Percentiles rank a stretch among this genome's conserved stretches.
Evolutionary conservation across 2,329 filamentous ascomycete species (phyloP).

Genomic region (Thelonectria discophora): DNA sequence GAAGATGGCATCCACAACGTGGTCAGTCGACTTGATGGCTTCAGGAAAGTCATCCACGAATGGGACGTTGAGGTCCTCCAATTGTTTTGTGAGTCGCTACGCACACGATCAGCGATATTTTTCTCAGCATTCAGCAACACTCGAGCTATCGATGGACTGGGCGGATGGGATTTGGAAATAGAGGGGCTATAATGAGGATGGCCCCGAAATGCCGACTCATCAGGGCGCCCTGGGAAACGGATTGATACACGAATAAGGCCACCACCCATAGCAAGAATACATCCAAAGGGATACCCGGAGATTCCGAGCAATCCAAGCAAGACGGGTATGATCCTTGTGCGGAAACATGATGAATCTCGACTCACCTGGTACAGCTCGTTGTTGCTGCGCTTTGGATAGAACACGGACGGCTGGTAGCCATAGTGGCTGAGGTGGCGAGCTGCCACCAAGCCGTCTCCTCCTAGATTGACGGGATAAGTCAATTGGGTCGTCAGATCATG

Average conservation of each 20-base stretch:
- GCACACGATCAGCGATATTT: slow-evolving; percentile 44
- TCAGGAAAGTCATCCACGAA: slow-evolving; percentile 82
- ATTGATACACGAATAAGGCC: slow-evolving; percentile 31
- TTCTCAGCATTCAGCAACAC: slow-evolving; percentile 6
- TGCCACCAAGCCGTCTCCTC: slow-evolving; percentile 93
- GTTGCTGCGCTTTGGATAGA: slow-evolving; percentile 92
- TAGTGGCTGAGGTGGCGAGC: slow-evolving; percentile 92
- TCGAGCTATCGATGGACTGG: slow-evolving; percentile 16
- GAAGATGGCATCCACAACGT: slow-evolving; percentile 93
- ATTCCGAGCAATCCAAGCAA: slow-evolving; percentile 1
- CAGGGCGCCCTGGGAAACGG: slow-evolving; percentile 27
- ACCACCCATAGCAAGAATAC: slow-evolving; percentile 32
- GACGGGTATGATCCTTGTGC: background rate
- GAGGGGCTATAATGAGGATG: slow-evolving; percentile 13
- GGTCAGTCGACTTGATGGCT: slow-evolving; percentile 74
- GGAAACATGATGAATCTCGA: slow-evolving; percentile 25
- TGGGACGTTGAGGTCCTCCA: slow-evolving; percentile 82
- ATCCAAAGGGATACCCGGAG: slow-evolving; percentile 28
- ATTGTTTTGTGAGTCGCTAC: slow-evolving; percentile 83
- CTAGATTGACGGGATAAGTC: slow-evolving; percentile 51
- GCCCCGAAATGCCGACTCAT: slow-evolving; percentile 20
- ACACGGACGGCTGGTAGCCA: slow-evolving; percentile 87
- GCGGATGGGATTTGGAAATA: background rate
- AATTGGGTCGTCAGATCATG: slow-evolving; percentile 6
- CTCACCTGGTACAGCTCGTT: slow-evolving; percentile 86